Conservation (phyloP, 2,329 filamentous ascomycete species). For the Graphiopsis chlorocephala region DNA sequence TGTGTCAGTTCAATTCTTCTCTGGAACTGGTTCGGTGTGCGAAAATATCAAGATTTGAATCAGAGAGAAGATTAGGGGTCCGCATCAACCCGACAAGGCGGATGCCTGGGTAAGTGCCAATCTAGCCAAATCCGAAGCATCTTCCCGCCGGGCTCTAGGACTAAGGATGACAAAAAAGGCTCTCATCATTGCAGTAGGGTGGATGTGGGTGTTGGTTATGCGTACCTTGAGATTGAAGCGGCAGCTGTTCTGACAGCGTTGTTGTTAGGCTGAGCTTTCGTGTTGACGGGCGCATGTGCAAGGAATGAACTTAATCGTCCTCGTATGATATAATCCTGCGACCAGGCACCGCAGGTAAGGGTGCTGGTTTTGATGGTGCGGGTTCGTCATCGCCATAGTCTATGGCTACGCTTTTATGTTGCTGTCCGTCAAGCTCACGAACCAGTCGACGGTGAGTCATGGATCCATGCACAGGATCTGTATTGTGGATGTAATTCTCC, state of each 20-base stretch:
- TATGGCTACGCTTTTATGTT: conserved; percentile 41
- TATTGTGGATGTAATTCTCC: conserved; percentile 37
- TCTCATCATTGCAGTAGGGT: conserved; percentile 32
- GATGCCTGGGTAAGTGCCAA: conserved; percentile 27
- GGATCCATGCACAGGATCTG: conserved; percentile 34
- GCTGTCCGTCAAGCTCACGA: conserved; percentile 43
- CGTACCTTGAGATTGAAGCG: background rate
- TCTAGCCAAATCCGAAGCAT: conserved; percentile 27
- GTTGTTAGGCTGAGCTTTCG: too few relatives aligned
- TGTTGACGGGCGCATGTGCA: background rate
- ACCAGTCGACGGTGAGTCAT: conserved; percentile 46
- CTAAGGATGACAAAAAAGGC: conserved; percentile 38
- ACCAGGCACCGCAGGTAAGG: background rate
- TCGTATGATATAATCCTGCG: background rate
- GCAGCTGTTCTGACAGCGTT: too few relatives aligned
- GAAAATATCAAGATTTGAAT: conserved; percentile 7
- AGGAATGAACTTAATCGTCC: background rate
- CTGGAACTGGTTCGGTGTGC: background rate
- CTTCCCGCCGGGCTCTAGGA: conserved; percentile 29
- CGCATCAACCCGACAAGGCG: conserved; percentile 26
- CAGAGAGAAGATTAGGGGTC: conserved; percentile 39
- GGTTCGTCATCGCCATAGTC: conserved; percentile 40
- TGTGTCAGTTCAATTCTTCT: background rate
- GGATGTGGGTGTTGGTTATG: background rate
- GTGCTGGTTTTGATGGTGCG: background rate